Evolutionary conservation across 768 basidiomycete species (phyloP).

Genomic region (Suillus luteus): DNA sequence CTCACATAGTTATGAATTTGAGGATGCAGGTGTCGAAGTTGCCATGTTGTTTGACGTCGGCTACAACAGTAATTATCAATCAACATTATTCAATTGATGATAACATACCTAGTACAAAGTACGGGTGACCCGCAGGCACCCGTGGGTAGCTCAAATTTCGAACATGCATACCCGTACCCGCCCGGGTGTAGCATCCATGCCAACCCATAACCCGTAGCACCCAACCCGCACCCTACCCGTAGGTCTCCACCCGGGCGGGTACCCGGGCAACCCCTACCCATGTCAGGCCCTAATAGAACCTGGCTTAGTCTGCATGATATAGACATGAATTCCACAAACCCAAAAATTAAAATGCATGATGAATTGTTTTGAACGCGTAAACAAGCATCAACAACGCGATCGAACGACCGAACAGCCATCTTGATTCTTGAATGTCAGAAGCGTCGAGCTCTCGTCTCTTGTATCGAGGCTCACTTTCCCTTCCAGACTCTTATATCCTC

Average conservation of each 20-base stretch:
- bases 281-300: conserved; percentile 1
- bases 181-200: too few species aligned
- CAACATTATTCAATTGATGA: too few species aligned
- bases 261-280: background rate
- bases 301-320: too few species aligned
- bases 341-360: too few species aligned
- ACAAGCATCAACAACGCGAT: conserved; percentile 2
- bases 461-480: conserved; percentile 47
- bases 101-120: too few species aligned
- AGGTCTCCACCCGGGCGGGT: background rate
- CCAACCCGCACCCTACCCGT: background rate
- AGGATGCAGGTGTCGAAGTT: too few species aligned
- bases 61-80: too few species aligned
- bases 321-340: too few species aligned
- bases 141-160: too few species aligned
- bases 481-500: conserved; percentile 70
- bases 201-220: background rate
- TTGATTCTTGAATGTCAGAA: background rate
- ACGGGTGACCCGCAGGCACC: too few species aligned
- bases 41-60: background rate
- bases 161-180: too few species aligned
- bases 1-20: too few species aligned
- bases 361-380: background rate
- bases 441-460: conserved; percentile 2
- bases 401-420: background rate